phyloP scores from a whole-genome alignment of 208 protist species.

The Trypanosoma theileri region DNA sequence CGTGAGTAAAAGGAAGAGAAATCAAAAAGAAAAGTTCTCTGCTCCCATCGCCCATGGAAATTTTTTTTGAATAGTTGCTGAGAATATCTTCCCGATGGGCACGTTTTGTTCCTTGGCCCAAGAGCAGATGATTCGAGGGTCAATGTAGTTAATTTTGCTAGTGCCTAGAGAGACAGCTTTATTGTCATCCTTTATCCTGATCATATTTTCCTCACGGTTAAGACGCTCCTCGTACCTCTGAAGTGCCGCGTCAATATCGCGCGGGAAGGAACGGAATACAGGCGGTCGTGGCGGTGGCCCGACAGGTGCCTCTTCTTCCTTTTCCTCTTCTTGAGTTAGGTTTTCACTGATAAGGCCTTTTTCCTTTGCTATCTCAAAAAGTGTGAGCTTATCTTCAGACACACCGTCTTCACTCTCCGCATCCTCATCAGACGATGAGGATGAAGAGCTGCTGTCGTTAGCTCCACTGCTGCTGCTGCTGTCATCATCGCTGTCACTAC shows the following conservation, averaged over 20 bases:
- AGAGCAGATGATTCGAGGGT: constrained; percentile 97
- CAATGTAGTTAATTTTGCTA: constrained; percentile 99
- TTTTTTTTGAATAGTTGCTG: constrained; percentile 96
- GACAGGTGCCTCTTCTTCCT: constrained; percentile 44
- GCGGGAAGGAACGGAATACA: constrained; percentile 66
- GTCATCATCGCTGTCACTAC: not conserved
- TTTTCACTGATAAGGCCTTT: constrained; percentile 54
- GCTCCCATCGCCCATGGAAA: constrained; percentile 96
- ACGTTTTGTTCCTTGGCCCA: constrained; percentile 95
- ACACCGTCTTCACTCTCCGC: constrained; percentile 17
- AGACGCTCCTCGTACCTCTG: constrained; percentile 69
- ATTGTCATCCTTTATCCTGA: constrained; percentile 89
- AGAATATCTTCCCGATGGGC: constrained; percentile 97
- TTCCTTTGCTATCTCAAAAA: constrained; percentile 57
- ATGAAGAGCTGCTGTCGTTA: constrained; percentile 21
- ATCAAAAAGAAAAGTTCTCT: constrained; percentile 78
- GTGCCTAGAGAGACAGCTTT: constrained; percentile 95
- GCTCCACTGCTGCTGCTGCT: constrained; percentile 13
- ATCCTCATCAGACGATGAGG: constrained; percentile 9
- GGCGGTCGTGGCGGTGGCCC: constrained; percentile 70
- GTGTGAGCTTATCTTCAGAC: constrained; percentile 45
- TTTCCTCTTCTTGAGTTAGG: constrained; percentile 31
- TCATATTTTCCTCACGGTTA: constrained; percentile 81
- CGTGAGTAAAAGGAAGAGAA: not conserved
- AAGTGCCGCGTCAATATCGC: constrained; percentile 64